Conservation (phyloP, 805 yeast species). For the Citeromyces matritensis region DNA sequence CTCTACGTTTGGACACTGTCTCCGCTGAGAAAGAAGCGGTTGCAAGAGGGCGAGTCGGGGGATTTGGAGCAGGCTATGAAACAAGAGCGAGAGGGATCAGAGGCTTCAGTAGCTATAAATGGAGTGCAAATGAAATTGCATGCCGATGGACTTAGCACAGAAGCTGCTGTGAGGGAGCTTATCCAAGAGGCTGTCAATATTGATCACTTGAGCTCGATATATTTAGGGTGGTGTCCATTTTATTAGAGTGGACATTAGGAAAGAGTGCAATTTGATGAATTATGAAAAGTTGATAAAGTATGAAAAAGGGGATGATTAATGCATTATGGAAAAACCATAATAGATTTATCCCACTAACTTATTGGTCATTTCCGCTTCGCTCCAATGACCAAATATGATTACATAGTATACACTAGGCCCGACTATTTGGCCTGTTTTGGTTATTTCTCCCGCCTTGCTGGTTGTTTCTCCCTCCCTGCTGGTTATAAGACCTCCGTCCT, state of each 20-base stretch:
- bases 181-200: constrained; percentile 62
- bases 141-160: constrained; percentile 58
- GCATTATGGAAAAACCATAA: too few species aligned
- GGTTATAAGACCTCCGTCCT: constrained; percentile 12
- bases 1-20: constrained; percentile 84
- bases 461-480: constrained; percentile 13
- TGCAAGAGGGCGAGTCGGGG: constrained; percentile 8
- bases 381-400: too few species aligned
- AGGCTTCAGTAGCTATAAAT: constrained; percentile 67
- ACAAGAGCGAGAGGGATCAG: constrained; percentile 34
- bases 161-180: constrained; percentile 72
- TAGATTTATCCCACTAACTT: not conserved
- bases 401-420: not conserved
- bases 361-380: not conserved
- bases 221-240: constrained; percentile 78
- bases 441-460: constrained; percentile 6
- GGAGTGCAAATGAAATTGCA: constrained; percentile 57
- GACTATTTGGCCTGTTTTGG: not conserved
- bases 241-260: constrained; percentile 7
- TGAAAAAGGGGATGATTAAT: not conserved
- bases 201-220: constrained; percentile 57
- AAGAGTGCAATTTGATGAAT: not conserved
- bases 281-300: not conserved
- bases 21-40: constrained; percentile 43
- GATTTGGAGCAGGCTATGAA: not conserved